phyloP scores from a whole-genome alignment of 1,284 basidiomycete genomes.

The Coniferiporia sulphurascens region DNA sequence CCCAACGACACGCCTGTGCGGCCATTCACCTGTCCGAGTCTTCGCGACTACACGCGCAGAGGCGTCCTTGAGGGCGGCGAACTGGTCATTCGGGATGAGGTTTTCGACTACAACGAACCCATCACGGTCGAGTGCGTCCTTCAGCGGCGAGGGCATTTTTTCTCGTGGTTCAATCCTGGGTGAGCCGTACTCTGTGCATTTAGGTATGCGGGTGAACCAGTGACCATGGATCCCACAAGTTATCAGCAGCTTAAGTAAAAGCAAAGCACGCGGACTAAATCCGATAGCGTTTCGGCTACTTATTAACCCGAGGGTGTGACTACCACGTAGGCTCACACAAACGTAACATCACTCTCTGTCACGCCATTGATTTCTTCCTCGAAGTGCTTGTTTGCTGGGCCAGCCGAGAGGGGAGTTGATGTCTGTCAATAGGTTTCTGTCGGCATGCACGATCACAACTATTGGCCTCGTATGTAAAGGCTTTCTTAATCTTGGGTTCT shows the following conservation, averaged over 20 bases:
- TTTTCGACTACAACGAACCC: slow-evolving; percentile 70
- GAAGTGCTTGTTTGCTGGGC: no score
- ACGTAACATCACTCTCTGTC: not conserved
- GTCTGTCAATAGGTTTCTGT: slow-evolving; percentile 27
- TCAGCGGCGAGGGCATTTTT: not conserved
- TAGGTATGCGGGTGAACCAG: no score
- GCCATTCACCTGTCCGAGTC: slow-evolving; percentile 64
- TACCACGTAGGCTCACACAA: not conserved
- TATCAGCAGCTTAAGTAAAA: no score
- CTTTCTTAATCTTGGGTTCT: slow-evolving; percentile 63
- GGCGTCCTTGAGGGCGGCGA: slow-evolving; percentile 44
- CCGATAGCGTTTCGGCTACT: not conserved
- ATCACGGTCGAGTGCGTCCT: slow-evolving; percentile 24
- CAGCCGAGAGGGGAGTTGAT: not conserved
- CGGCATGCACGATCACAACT: slow-evolving; percentile 50
- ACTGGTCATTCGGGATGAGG: slow-evolving; percentile 45
- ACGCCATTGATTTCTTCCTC: not conserved
- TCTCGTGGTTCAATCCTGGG: no score
- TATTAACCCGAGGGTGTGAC: not conserved
- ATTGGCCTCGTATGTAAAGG: slow-evolving; percentile 75
- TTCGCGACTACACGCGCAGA: slow-evolving; percentile 47
- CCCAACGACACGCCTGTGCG: slow-evolving; percentile 68
- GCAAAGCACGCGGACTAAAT: not conserved
- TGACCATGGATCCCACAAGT: no score
- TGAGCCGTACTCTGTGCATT: no score